Evolutionary conservation across 768 basidiomycete species (phyloP), one percentile per base, ranked within the genome.

Genomic region (Suillus cothurnatus): DNA sequence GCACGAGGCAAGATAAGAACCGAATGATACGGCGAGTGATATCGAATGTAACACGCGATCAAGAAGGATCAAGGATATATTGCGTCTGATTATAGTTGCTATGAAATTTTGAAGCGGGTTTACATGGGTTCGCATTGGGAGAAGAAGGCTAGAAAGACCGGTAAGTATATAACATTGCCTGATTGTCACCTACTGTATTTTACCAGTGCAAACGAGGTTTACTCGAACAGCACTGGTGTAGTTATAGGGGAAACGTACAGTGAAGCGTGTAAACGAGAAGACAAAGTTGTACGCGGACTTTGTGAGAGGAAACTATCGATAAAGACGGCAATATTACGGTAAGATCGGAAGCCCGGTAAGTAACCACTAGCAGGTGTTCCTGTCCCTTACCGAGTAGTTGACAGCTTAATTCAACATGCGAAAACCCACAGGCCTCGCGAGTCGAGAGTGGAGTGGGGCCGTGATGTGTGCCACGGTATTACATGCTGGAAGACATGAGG

Each of bases 1-100:
- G 19, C 58, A 59, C 1, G 58, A 59, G 58, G 58, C 58, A 3
- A 59, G 58, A 59, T 59, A 59, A 59, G 52, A 53, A 28, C 5
- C 2, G 28, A 52, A 31, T n/a, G 12, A 32, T 32, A 53, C 5
- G 28, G 31, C 2, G 28, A 21, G 31, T 55, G 53, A 32, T 6
- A 12, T 32, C 31, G 31, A 15, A 55, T 5, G 9, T 31, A 9
- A 21, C 4, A 31, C 19, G 31, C 9, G 31, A 55, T 55, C 53
- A 55, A 55, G 21, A 32, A 55, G 31, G 31, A 55, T n/a, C 28
- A 21, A 31, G 7, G 28, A 53, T 28, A 21, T 53, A 17, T 14
- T 50, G 7, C 14, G 4, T 50, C 2, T 26, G 49, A 28, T n/a
- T n/a, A n/a, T 15, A 50, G 28, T 19, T 32, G 31, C 31, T 4